These are phyloP conservation scores for Isoetes taiwanensis DNA, from an alignment of 75 land plant genomes.

Conservation along the genomic window DNA sequence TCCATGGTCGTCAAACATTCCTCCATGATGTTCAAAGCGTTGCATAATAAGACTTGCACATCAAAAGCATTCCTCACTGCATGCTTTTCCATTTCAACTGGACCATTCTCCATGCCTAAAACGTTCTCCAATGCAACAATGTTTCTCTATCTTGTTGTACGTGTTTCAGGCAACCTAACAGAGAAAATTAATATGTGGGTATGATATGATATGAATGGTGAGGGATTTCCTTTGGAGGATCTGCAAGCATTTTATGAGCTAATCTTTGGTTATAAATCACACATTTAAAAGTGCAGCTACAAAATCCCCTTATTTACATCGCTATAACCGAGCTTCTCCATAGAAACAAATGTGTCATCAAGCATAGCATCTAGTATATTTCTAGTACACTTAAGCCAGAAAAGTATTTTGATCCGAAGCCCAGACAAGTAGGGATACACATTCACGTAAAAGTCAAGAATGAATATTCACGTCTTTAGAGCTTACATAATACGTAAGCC, in stretches of 20 bases:
- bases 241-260: constrained; percentile 24
- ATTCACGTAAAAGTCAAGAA: constrained; percentile 53
- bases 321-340: constrained; percentile 18
- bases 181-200: constrained; percentile 50
- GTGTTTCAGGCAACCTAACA: constrained; percentile 73
- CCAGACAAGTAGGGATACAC: constrained; percentile 67
- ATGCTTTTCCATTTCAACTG: too few relatives aligned
- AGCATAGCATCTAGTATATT: constrained; percentile 63
- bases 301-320: constrained; percentile 34
- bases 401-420: constrained; percentile 17
- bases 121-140: constrained; percentile 78
- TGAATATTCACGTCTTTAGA: too few relatives aligned
- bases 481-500: too few relatives aligned
- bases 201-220: constrained; percentile 36
- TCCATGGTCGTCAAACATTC: too few relatives aligned
- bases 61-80: too few relatives aligned
- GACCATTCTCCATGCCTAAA: too few relatives aligned
- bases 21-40: too few relatives aligned
- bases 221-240: constrained; percentile 57
- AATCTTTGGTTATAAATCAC: constrained; percentile 66
- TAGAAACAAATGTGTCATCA: constrained; percentile 48
- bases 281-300: constrained; percentile 53
- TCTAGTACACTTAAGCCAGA: constrained; percentile 58
- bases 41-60: too few relatives aligned
- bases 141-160: constrained; percentile 76